phyloP scores from a whole-genome alignment of 164 flowering plant genomes.

The Vitis riparia region DNA sequence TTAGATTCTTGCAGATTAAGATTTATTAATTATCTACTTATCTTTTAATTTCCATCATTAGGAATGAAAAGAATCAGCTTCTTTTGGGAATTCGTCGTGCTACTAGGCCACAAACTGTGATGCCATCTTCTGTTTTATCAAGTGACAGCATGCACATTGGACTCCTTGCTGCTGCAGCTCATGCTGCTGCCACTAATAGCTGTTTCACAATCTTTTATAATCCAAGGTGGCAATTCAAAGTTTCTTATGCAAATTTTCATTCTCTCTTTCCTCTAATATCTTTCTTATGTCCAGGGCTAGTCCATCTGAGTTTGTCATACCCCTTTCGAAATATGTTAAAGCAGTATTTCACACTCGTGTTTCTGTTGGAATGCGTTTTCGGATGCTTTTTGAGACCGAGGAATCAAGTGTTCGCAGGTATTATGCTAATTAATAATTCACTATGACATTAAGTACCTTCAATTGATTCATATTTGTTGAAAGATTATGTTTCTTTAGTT shows the following conservation, averaged over 20 bases:
- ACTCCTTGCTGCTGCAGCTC: slow-evolving; percentile 93
- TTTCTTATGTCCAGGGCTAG: slow-evolving; percentile 58
- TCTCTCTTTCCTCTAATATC: slow-evolving; percentile 6
- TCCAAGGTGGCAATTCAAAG: slow-evolving; percentile 50
- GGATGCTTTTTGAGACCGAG: slow-evolving; percentile 92
- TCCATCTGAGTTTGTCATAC: slow-evolving; percentile 88
- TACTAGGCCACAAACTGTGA: slow-evolving; percentile 78
- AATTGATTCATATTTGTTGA: neutral
- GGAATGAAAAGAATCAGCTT: slow-evolving; percentile 91
- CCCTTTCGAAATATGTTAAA: slow-evolving; percentile 73
- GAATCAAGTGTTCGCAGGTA: slow-evolving; percentile 94
- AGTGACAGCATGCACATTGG: slow-evolving; percentile 96
- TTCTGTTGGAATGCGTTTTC: slow-evolving; percentile 90
- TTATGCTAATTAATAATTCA: slow-evolving; percentile 6
- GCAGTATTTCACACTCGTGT: slow-evolving; percentile 87
- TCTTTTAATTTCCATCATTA: slow-evolving; percentile 7
- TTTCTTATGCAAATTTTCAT: slow-evolving; percentile 1
- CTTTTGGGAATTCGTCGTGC: slow-evolving; percentile 89
- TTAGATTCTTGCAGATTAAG: neutral
- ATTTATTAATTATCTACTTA: neutral
- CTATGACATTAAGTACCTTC: neutral
- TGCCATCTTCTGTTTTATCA: slow-evolving; percentile 93
- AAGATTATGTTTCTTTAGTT: too few species aligned
- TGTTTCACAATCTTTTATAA: slow-evolving; percentile 82
- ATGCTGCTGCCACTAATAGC: slow-evolving; percentile 89